phyloP scores from a whole-genome alignment of 108 stramenopile genomes.

The Skeletonema tropicum region DNA sequence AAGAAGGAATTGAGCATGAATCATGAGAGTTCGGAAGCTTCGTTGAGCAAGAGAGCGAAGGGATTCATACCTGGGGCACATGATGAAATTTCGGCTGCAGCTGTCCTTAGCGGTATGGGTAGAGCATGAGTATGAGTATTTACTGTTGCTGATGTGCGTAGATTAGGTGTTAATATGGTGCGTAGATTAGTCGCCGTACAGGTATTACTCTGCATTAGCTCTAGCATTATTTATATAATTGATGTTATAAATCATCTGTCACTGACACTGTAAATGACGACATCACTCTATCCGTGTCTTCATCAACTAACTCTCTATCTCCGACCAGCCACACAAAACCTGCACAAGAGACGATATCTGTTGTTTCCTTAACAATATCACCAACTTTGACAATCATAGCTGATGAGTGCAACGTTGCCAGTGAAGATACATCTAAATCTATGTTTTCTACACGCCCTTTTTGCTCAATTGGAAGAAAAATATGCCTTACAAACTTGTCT shows the following conservation, averaged over 20 bases:
- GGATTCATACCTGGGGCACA: conserved; percentile 32
- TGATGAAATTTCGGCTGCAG: conserved; percentile 9
- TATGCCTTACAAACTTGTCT: conserved; percentile 22
- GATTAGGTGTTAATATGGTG: too few relatives aligned
- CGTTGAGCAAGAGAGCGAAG: conserved; percentile 37
- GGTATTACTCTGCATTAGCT: neutral
- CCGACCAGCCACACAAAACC: conserved; percentile 46
- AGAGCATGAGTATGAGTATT: neutral
- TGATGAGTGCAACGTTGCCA: conserved; percentile 23
- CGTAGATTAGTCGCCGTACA: neutral
- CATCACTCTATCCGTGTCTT: conserved; percentile 21
- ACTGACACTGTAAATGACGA: conserved; percentile 2
- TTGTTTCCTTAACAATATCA: conserved; percentile 24
- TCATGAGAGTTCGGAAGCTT: conserved; percentile 20
- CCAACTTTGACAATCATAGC: conserved; percentile 28
- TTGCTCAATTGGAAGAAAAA: conserved; percentile 35
- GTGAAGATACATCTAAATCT: conserved; percentile 13
- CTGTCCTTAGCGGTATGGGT: conserved; percentile 5
- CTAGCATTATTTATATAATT: too few relatives aligned
- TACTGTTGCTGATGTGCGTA: neutral
- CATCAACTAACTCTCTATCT: conserved; percentile 12
- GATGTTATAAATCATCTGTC: neutral
- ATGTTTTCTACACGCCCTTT: conserved; percentile 15
- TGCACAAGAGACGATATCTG: conserved; percentile 28
- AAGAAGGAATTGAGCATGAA: neutral